Base-by-base conservation (phyloP, 176 grass and related monocot genomes). In the Alopecurus myosuroides region DNA sequence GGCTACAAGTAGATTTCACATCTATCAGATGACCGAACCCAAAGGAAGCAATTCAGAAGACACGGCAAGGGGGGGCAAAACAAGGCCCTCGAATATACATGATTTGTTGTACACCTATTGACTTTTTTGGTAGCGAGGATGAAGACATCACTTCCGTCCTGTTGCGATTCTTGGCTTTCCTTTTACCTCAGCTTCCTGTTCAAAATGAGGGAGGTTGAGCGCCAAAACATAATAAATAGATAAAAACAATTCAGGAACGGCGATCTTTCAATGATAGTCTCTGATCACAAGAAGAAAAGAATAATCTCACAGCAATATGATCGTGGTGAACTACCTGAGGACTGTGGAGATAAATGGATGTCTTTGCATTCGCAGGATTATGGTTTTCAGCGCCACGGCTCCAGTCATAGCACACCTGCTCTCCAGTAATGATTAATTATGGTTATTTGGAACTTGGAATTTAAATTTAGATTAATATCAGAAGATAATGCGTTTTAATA, bases 351-450 rank as follows among this genome's bases (percentile, higher is more conserved):
- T 95, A 98, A 61, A 98, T 98, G 62, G 94, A 95, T 14, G 93
- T 95, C 88, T 98, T 98, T 83, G 96, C 93, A 57, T 81, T 84
- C 58, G 91, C 80, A 83, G 96, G 93, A 78, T 98, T 94, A 65
- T 98, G 96, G 85, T 94, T 98, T 81, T 95, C 96, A n/a, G 93
- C 93, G 17, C 96, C 96, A 81, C 88, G 92, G 81, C 91, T 98
- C 93, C 96, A 95, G 77, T 98, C 96, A 84, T 98, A 98, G 61
- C 93, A 95, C 1, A 92, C 85, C 96, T 98, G 85, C 44, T 82
- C 82, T 33, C 26, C 60, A 85, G 28, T 8, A 44, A 48, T 10
- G 2, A 70, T 39, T 39, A 33, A 36, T 72, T 78, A 90, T 15
- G 35, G 23, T 22, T 40, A 39, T 46, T 61, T 4, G 34, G 13